Percentiles rank a stretch among this genome's conserved stretches.
Conservation (phyloP, 768 basidiomycete species). For the Leccinum disarticulatum region DNA sequence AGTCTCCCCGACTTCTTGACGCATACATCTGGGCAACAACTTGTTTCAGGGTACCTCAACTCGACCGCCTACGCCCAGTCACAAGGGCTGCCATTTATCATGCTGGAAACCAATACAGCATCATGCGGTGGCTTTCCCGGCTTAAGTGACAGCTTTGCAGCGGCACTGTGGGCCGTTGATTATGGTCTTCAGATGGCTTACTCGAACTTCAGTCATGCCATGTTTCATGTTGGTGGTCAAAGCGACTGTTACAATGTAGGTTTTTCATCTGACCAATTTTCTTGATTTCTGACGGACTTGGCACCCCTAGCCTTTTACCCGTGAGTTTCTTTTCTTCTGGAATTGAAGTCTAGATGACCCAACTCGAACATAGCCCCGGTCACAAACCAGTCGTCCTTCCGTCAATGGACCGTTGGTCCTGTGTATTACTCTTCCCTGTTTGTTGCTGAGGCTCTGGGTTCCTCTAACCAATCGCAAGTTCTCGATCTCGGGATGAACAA, state of each 20-base stretch:
- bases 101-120: conserved; percentile 60
- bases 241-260: conserved; percentile 63
- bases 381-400: conserved; percentile 52
- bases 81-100: conserved; percentile 44
- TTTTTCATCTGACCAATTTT: conserved; percentile 8
- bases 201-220: conserved; percentile 43
- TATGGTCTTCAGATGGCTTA: conserved; percentile 53
- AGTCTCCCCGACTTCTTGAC: conserved; percentile 49
- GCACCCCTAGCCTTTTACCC: conserved; percentile 39
- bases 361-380: conserved; percentile 41
- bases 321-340: conserved; percentile 13
- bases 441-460: conserved; percentile 68
- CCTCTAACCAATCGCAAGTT: conserved; percentile 60
- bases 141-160: conserved; percentile 59
- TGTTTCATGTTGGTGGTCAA: conserved; percentile 60
- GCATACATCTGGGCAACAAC: conserved; percentile 48
- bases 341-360: neutral
- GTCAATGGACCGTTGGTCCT: conserved; percentile 73
- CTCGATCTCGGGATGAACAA: conserved; percentile 58
- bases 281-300: neutral
- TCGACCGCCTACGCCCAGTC: conserved; percentile 42
- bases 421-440: conserved; percentile 74
- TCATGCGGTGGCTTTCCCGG: conserved; percentile 49
- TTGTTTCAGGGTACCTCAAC: conserved; percentile 54
- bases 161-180: conserved; percentile 53